Conservation (phyloP, 495 filamentous ascomycete genomes). For the Hyphodiscus hymeniophilus region DNA sequence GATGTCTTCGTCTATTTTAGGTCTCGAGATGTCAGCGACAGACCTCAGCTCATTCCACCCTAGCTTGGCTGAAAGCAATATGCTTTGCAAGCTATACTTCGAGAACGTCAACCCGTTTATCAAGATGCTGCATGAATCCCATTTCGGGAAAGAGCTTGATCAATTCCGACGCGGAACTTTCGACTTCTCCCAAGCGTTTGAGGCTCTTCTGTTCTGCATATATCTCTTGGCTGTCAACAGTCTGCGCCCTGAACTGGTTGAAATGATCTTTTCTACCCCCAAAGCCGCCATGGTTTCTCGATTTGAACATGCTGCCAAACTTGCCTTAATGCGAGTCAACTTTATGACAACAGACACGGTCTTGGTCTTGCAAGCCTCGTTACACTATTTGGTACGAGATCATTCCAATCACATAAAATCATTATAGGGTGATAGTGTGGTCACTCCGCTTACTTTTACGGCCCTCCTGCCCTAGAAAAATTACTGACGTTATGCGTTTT, state of each 20-base stretch:
- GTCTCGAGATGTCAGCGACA: neutral
- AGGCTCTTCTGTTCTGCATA: slow-evolving; percentile 11
- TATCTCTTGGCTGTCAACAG: slow-evolving; percentile 14
- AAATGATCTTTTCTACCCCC: slow-evolving; percentile 1
- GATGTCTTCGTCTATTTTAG: neutral
- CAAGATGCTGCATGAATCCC: slow-evolving; percentile 7
- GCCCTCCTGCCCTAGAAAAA: too few relatives aligned
- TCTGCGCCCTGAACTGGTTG: slow-evolving; percentile 6
- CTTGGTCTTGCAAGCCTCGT: slow-evolving; percentile 2
- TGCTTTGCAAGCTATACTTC: slow-evolving; percentile 16
- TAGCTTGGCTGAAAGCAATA: slow-evolving; percentile 12
- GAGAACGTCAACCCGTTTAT: slow-evolving; percentile 18
- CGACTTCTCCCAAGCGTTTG: slow-evolving; percentile 4
- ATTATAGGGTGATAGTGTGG: too few relatives aligned
- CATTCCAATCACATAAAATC: neutral
- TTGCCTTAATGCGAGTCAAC: slow-evolving; percentile 6
- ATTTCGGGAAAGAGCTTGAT: slow-evolving; percentile 11
- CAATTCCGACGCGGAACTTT: slow-evolving; percentile 9
- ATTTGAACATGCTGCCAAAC: slow-evolving; percentile 2
- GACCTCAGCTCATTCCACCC: neutral
- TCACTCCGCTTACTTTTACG: too few relatives aligned
- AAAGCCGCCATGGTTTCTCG: slow-evolving; percentile 5
- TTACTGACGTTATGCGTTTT: neutral
- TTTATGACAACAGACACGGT: slow-evolving; percentile 14
- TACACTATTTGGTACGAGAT: slow-evolving; percentile 13